Evolutionary conservation across 352 stramenopile genomes (phyloP), one percentile per base, ranked within the genome.

Genomic region (Phytophthora citrophthora): DNA sequence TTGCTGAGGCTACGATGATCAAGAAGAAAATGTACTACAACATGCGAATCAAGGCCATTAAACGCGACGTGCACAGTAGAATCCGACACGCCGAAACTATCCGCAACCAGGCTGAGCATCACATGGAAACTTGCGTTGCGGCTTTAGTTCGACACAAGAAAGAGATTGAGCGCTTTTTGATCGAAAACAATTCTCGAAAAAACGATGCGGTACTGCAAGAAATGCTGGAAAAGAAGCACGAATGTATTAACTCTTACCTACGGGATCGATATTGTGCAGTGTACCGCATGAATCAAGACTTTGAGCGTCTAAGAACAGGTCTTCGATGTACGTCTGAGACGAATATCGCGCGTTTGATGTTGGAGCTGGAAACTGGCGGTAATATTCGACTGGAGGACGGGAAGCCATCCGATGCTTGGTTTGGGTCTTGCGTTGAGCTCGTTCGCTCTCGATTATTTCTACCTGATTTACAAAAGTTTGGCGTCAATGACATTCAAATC

Each of bases 11-110:
- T 9, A 97, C 93, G 0, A 97, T 97, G 83, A 83, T 96, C 57
- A 98, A 97, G 72, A 98, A 98, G 76, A 94, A 90, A 58, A 97
- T 98, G 87, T 98, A 97, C 76, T 98, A 97, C 72, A 97, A 97
- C 74, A 97, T 98, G 90, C 83, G 90, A 9, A 97, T 96, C 54
- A 95, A 96, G 29, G 84, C 81, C 8, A 93, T 97, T 52, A 95
- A 96, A 48, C 65, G 88, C 9, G 88, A 97, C 36, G 78, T 89
- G 15, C 62, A 91, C 61, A 60, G 75, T 51, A 55, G 76, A 57
- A 76, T 91, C 54, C 61, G 79, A 46, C 76, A 84, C 34, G 61
- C 73, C 9, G 68, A 91, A 10, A 61, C 54, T 11, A 75, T 87
- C 20, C 77, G 80, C 7, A 76, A 63, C 10, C 65, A 78, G 3